Base-by-base conservation (phyloP, 768 basidiomycete species). In the Saitozyma podzolica region DNA sequence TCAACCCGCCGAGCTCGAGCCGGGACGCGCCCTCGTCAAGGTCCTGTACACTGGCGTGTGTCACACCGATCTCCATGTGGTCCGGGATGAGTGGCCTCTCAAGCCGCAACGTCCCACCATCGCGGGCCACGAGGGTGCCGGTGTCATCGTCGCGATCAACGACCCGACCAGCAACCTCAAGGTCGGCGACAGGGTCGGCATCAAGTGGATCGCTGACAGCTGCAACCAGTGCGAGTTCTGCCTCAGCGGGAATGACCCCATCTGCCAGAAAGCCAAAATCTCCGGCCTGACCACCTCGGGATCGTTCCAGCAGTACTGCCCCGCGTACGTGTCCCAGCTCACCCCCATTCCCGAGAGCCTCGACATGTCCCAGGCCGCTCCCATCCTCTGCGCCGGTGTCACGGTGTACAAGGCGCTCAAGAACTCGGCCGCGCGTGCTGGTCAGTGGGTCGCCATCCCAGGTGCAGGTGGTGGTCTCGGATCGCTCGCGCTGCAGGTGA, bases 331-430 rank as follows among this genome's bases (percentile, higher is more conserved):
- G 11, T 58, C 57, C 14, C 57, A 58, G 29, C 57, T 94, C 48
- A 91, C 91, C 6, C 87, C 86, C 6, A 91, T 94, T 68, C 92
- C 92, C 5, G 85, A 88, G 0, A 81, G 76, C 7, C 65, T 85
- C 29, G 72, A 79, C 50, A 71, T 83, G 45, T 75, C 89, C 41
- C 83, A 84, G 47, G 88, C 87, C 59, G 84, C 85, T 2, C 86
- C 91, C 6, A 84, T 93, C 62, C 85, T 91, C 11, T 92, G 90
- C 68, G 90, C 89, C 11, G 90, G 75, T 61, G 66, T 94, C 19
- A 93, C 92, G 3, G 89, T 90, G 1, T 94, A 91, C 47, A 88
- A 89, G 61, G 92, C 90, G 0, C 81, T 94, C 68, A 93, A 92
- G 78, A 83, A 88, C 75, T 84, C 85, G 56, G 81, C 84, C 58